phyloP scores from a whole-genome alignment of 345 rosid species.

The Rhodamnia argentea region DNA sequence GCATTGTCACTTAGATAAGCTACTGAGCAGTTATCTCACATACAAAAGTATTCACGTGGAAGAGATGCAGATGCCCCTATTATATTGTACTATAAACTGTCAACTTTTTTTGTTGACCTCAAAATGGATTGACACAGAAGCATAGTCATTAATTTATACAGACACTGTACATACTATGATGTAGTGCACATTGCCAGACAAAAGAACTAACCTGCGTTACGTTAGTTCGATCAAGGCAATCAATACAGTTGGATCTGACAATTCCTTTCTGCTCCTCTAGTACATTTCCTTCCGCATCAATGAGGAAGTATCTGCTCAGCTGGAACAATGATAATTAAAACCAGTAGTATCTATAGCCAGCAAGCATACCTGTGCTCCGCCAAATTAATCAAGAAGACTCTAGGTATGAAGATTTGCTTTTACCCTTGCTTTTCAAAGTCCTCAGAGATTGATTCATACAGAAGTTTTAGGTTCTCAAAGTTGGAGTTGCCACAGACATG shows the following conservation, averaged over 20 bases:
- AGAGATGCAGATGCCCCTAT: not conserved
- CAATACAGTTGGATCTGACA: slow-evolving; percentile 88
- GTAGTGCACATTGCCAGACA: not conserved
- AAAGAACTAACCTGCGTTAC: slow-evolving; percentile 72
- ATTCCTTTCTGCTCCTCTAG: slow-evolving; percentile 86
- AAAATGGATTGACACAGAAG: not conserved
- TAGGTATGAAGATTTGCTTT: slow-evolving; percentile 1
- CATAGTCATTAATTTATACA: not conserved
- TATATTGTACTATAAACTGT: not conserved
- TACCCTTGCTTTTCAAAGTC: slow-evolving; percentile 88
- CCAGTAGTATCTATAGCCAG: slow-evolving; percentile 27
- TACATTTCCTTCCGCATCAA: slow-evolving; percentile 57
- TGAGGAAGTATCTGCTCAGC: slow-evolving; percentile 82
- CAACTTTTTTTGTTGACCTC: not conserved
- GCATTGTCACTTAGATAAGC: not conserved
- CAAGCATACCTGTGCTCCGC: not conserved
- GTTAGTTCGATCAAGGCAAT: slow-evolving; percentile 95
- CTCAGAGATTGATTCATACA: slow-evolving; percentile 65
- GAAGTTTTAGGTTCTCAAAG: slow-evolving; percentile 58
- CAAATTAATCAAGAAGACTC: slow-evolving; percentile 2
- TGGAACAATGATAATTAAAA: slow-evolving; percentile 44
- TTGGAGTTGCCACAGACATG: slow-evolving; percentile 74
- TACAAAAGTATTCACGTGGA: not conserved
- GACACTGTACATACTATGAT: not conserved
- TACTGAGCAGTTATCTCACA: not conserved